phyloP scores from a whole-genome alignment of 108 stramenopile species.

The Aurantiochytrium sp. region DNA sequence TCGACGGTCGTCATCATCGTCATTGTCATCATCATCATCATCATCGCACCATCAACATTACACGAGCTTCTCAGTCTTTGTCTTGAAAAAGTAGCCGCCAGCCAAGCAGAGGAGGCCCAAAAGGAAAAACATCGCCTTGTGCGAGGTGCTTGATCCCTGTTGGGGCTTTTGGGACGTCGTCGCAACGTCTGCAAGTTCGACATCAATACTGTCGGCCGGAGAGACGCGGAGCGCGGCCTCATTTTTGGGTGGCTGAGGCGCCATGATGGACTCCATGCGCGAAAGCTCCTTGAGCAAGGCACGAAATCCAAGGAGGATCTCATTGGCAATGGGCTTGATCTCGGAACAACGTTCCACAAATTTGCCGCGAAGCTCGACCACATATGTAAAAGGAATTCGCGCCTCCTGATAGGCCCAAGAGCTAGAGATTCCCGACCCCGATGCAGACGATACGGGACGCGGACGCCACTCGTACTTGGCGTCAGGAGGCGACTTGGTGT shows the following conservation, averaged over 20 bases:
- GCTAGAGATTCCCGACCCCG: not conserved
- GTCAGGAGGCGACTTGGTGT: not conserved
- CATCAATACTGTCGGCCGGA: too few species aligned
- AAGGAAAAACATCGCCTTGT: not conserved
- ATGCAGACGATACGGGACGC: not conserved
- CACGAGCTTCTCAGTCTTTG: not conserved
- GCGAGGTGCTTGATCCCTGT: not conserved
- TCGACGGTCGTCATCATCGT: not conserved
- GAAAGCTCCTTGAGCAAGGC: conserved; percentile 6
- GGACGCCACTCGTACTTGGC: conserved; percentile 4
- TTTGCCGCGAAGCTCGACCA: not conserved
- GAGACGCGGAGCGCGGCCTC: too few species aligned
- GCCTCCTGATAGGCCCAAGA: conserved; percentile 7
- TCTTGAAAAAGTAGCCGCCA: not conserved
- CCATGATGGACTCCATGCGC: not conserved
- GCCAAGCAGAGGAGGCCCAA: not conserved
- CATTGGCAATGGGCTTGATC: conserved; percentile 5
- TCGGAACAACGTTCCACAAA: not conserved
- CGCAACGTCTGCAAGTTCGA: too few species aligned
- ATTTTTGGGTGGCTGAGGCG: not conserved
- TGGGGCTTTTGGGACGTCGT: too few species aligned
- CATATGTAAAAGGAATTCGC: not conserved
- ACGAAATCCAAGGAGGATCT: not conserved
- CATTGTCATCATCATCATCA: not conserved
- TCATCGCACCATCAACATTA: not conserved